Evolutionary conservation across 1,284 basidiomycete genomes (phyloP).

Genomic region (Leccinum pachyderme): DNA sequence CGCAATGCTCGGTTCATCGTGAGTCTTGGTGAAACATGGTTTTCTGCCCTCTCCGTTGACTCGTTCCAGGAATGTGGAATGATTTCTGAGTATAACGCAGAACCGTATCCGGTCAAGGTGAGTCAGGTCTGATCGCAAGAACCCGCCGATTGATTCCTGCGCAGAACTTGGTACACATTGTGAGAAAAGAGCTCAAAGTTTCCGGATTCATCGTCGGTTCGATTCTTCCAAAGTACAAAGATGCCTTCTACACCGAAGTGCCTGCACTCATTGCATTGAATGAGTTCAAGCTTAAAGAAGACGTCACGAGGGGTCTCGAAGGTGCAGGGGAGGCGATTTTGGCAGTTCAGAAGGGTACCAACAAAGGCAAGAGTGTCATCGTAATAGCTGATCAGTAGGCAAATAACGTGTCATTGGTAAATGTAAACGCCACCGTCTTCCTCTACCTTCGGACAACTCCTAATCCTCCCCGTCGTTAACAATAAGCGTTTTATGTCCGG

Average conservation of each 20-base stretch:
- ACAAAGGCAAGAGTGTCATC: conserved; percentile 21
- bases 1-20: conserved; percentile 46
- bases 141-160: not conserved
- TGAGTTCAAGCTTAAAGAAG: conserved; percentile 16
- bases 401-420: not conserved
- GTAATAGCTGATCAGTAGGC: conserved; percentile 12
- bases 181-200: conserved; percentile 12
- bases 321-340: conserved; percentile 14
- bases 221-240: conserved; percentile 10
- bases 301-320: conserved; percentile 15
- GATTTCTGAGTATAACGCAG: conserved; percentile 15
- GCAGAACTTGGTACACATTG: conserved; percentile 15
- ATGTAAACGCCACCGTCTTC: conserved; percentile 25
- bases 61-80: conserved; percentile 22
- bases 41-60: not conserved
- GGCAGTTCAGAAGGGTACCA: conserved; percentile 22
- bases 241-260: conserved; percentile 14
- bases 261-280: conserved; percentile 15
- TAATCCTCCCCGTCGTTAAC: conserved; percentile 33
- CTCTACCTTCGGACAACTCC: conserved; percentile 18
- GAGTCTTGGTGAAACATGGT: not conserved
- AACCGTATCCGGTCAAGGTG: conserved; percentile 12
- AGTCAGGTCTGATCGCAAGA: not conserved
- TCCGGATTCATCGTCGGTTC: conserved; percentile 12
- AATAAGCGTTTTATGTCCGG: conserved; percentile 10